Evolutionary conservation across 2,329 filamentous ascomycete genomes (phyloP), one percentile per base, ranked within the genome.

Genomic region (Stagonosporopsis vannaccii): DNA sequence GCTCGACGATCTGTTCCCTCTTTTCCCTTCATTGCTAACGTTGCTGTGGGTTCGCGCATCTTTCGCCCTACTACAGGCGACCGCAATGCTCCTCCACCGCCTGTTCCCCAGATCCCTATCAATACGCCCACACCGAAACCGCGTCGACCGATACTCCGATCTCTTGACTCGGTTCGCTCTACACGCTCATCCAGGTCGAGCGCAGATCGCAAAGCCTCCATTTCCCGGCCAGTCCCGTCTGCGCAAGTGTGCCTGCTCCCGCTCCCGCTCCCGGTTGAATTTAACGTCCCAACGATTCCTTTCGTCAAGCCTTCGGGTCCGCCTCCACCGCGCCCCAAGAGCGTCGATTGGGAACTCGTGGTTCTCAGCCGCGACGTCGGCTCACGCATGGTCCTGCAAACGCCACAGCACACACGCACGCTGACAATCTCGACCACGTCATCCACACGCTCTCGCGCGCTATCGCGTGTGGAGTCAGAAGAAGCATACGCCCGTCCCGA

Each of bases 71-170:
- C 41, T 13, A 13, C 28, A 20, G 19, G 5, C 28, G 25, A 20
- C 5, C 35, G 47, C 4, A 20, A 22, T 5, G 43, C 56, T 6
- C 61, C 65, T n/a, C 61, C 53, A 22, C 64, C 61, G 12, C 65
- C 58, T 1, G 7, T 59, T 4, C 66, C 66, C 1, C 59, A 63
- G 37, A 59, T 68, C 6, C 56, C 60, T 11, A 41, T 56, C n/a
- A 39, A 51, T 2, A 43, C 37, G 3, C 28, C 46, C 19, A 22
- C 43, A 9, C 33, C 53, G 19, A 54, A 53, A n/a, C 19, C 52
- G 2, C 51, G 23, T 28, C 62, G 32, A 9, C 28, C 50, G 7
- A 32, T 22, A 4, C 33, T 59, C 9, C 28, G 36, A 12, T 47
- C 58, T 5, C 13, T 39, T 3, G 33, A 41, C n/a, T 45, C 53